Percentiles rank a stretch among this genome's conserved stretches.
These are phyloP conservation scores for Fusarium avenaceum DNA, from an alignment of 2,329 filamentous ascomycete genomes.

Conservation along the genomic window DNA sequence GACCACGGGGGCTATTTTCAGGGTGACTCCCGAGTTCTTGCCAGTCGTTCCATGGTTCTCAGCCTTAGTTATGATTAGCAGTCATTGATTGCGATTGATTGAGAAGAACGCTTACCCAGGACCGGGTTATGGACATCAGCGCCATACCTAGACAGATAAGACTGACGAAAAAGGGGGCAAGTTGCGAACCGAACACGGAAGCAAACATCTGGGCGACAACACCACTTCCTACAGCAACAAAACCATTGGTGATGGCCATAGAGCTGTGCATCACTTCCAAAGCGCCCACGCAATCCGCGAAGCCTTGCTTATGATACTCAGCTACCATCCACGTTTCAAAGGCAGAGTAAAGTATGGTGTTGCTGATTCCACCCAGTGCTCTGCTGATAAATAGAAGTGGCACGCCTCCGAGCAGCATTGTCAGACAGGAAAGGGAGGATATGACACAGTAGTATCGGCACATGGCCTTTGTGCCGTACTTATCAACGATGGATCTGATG, in stretches of 20 bases:
- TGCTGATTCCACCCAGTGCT: not conserved
- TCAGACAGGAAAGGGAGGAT: not conserved
- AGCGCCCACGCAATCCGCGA: not conserved
- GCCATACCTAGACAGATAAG: not conserved
- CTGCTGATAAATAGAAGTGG: not conserved
- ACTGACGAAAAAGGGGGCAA: not conserved
- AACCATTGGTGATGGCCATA: not conserved
- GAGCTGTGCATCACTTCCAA: constrained; percentile 1
- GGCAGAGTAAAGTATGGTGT: not conserved
- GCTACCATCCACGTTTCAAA: constrained; percentile 6
- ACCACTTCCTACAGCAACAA: not conserved
- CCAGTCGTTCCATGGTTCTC: not conserved
- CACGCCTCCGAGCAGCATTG: not conserved
- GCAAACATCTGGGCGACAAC: not conserved
- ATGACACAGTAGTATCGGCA: not conserved
- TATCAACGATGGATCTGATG: not conserved
- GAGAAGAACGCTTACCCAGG: not conserved
- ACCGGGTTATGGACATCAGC: not conserved
- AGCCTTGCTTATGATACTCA: not conserved
- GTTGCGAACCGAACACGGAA: not conserved
- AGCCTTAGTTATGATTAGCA: fast-evolving
- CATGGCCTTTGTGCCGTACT: not conserved
- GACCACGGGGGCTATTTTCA: fast-evolving
- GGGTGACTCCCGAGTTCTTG: fast-evolving
- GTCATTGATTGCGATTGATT: not conserved